Percentiles rank a stretch among this genome's conserved stretches.
Conservation (phyloP, 352 stramenopile species). For the Pseudoperonospora humuli region DNA sequence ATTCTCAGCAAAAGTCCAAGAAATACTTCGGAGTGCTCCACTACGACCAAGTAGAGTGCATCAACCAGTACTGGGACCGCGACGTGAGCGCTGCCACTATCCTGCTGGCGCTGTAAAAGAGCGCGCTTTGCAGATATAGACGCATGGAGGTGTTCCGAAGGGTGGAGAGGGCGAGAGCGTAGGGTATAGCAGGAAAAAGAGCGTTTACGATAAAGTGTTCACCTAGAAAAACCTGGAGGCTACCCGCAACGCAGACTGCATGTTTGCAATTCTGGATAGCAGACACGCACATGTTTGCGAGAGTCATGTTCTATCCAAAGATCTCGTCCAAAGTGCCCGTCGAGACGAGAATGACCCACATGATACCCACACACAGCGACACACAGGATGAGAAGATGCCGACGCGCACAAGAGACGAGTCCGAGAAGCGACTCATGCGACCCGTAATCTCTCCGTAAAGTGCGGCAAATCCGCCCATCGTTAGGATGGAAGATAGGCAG, state of each 20-base stretch:
- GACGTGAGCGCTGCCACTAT: too few species aligned
- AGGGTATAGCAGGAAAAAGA: too few species aligned
- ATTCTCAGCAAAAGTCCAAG: too few species aligned
- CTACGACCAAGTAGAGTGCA: too few species aligned
- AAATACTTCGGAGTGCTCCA: too few species aligned
- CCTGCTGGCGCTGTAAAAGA: too few species aligned
- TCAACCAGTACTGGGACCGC: too few species aligned
- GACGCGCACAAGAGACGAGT: slow-evolving; percentile 45
- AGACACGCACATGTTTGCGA: not conserved
- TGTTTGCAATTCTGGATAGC: not conserved
- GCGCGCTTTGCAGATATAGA: too few species aligned
- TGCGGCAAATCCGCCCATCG: slow-evolving; percentile 83
- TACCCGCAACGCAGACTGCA: not conserved
- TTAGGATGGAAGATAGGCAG: slow-evolving; percentile 76
- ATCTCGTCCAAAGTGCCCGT: slow-evolving; percentile 63
- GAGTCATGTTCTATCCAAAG: slow-evolving; percentile 31
- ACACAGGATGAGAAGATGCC: slow-evolving; percentile 60
- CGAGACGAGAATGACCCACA: slow-evolving; percentile 63
- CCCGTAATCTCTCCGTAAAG: slow-evolving; percentile 69
- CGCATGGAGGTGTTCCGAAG: too few species aligned
- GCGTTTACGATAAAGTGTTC: too few species aligned
- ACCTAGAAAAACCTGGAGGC: too few species aligned
- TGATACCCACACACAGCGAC: slow-evolving; percentile 54
- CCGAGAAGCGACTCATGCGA: slow-evolving; percentile 51
- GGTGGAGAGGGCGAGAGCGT: too few species aligned